Conservation (phyloP, 768 basidiomycete species). For the Gautieria morchelliformis region DNA sequence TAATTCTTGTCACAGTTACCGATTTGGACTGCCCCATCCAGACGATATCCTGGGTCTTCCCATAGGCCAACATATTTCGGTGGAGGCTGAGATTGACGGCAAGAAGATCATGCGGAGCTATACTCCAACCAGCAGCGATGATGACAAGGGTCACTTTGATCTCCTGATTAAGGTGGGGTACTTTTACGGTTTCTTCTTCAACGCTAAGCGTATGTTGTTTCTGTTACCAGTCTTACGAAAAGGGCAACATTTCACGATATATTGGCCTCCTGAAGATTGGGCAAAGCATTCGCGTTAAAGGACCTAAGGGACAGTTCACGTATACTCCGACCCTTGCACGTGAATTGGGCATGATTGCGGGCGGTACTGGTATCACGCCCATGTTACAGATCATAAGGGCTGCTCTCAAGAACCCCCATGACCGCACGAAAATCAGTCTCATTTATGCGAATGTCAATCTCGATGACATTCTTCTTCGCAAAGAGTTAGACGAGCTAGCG, state of each 20-base stretch:
- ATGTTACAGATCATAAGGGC: constrained; percentile 98
- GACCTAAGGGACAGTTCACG: constrained; percentile 91
- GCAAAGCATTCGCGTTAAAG: constrained; percentile 83
- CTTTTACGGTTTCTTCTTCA: background rate
- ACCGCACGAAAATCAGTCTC: constrained; percentile 73
- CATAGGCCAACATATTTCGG: constrained; percentile 91
- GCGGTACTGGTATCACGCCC: constrained; percentile 97
- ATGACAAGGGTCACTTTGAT: constrained; percentile 90
- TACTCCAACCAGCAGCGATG: constrained; percentile 91
- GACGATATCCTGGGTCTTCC: constrained; percentile 85
- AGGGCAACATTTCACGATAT: constrained; percentile 92
- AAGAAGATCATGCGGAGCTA: constrained; percentile 88
- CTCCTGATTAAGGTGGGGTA: constrained; percentile 82
- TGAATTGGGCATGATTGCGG: constrained; percentile 93
- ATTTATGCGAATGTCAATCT: constrained; percentile 94
- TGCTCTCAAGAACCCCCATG: constrained; percentile 80
- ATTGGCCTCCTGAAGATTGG: constrained; percentile 77
- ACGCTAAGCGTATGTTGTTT: background rate
- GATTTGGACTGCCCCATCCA: constrained; percentile 70
- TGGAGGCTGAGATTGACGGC: constrained; percentile 83
- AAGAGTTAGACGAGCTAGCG: constrained; percentile 76
- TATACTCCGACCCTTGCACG: constrained; percentile 66
- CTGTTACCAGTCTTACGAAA: constrained; percentile 73
- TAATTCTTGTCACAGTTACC: constrained; percentile 52
- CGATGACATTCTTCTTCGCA: constrained; percentile 87